Base-by-base conservation (phyloP, 257 asterid genomes). In the Plantago ovata region DNA sequence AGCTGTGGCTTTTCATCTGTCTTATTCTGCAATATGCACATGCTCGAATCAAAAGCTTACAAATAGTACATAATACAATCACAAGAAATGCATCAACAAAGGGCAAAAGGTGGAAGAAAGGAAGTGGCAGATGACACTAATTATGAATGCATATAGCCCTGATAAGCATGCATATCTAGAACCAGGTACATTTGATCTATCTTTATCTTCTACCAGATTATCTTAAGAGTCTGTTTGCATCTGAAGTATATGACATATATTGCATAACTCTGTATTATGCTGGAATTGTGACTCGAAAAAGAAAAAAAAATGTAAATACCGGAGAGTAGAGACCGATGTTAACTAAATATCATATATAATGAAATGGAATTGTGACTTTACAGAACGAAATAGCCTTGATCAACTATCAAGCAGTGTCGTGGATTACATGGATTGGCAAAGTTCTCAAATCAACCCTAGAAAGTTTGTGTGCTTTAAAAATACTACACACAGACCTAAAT, bases 1-100 rank as follows among this genome's bases (percentile, higher is more conserved):
- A 40, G 67, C 44, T 63, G 79, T 14, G 69, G 42, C 57, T 70
- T 79, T 13, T 62, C 68, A 33, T 70, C 80, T 0, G 45, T 54
- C 58, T 62, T 77, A 51, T 64, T 58, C 85, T 72, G 81, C 62
- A 66, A 41, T 40, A 21, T n/a, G 19, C 13, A 23, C 3, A 38
- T 38, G 42, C 47, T 19, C 36, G 21, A 19, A 62, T 45, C n/a
- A 45, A 14, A 58, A 28, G 24, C 1, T 40, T 38, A 47, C 18
- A 13, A 40, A 41, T 39, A 13, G 46, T 14, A 11, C 19, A 52
- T 15, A 13, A 23, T 52, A 52, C 18, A 24, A 2, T 52, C 33
- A 36, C 11, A 32, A 7, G 7, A n/a, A 13, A 13, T 5, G 19
- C 1, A 12, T 3, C 38, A 21, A 10, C 32, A 8, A 55, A 3